These are phyloP conservation scores for Xerocomus potaroensis DNA, from an alignment of 768 basidiomycete genomes.

Conservation along the genomic window DNA sequence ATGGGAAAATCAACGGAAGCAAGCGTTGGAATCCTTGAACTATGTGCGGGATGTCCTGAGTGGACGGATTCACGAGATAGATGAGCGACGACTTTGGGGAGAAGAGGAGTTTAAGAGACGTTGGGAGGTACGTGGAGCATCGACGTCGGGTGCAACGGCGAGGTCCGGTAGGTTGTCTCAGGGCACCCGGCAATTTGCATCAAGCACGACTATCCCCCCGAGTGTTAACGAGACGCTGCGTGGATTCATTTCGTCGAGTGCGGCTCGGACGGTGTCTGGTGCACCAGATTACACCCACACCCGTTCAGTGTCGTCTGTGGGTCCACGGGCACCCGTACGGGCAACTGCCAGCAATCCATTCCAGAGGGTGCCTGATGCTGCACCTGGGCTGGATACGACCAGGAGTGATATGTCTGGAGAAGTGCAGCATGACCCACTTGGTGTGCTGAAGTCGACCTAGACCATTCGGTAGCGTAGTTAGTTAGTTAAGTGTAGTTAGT, in stretches of 20 bases:
- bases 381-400: too few relatives aligned
- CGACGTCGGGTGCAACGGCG: slow-evolving; percentile 18
- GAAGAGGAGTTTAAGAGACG: slow-evolving; percentile 45
- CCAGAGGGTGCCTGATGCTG: slow-evolving; percentile 16
- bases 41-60: slow-evolving; percentile 75
- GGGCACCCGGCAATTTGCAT: slow-evolving; percentile 15
- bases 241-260: slow-evolving; percentile 17
- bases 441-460: slow-evolving; percentile 24
- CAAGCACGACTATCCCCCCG: slow-evolving; percentile 8
- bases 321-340: slow-evolving; percentile 22
- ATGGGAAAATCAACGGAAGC: slow-evolving; percentile 42
- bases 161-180: slow-evolving; percentile 10
- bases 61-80: slow-evolving; percentile 49
- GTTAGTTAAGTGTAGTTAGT: background rate
- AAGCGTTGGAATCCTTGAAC: slow-evolving; percentile 71
- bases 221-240: slow-evolving; percentile 22
- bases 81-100: slow-evolving; percentile 62
- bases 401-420: too few relatives aligned
- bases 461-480: too few relatives aligned
- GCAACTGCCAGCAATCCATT: slow-evolving; percentile 29
- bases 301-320: slow-evolving; percentile 18
- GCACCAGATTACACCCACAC: slow-evolving; percentile 10
- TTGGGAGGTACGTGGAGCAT: slow-evolving; percentile 28
- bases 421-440: slow-evolving; percentile 30
- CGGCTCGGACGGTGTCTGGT: slow-evolving; percentile 2